These are phyloP conservation scores for Syncephalis plumigaleata DNA, from an alignment of 371 early-diverging fungal genomes.

Conservation along the genomic window DNA sequence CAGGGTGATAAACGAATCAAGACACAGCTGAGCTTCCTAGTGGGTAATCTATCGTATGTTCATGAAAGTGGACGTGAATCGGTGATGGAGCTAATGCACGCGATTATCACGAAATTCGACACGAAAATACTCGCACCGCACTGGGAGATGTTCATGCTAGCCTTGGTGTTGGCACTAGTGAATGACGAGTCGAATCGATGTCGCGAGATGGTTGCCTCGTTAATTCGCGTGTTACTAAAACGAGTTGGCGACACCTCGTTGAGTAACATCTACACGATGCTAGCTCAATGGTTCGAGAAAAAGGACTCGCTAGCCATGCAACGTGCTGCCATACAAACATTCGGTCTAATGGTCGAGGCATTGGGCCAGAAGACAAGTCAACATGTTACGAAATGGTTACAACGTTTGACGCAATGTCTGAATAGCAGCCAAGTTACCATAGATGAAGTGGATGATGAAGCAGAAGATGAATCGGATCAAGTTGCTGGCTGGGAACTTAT, in stretches of 20 bases:
- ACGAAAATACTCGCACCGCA: constrained; percentile 53
- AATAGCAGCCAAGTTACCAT: constrained; percentile 23
- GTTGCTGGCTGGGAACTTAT: constrained; percentile 59
- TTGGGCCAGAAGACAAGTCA: constrained; percentile 34
- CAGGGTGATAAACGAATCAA: constrained; percentile 61
- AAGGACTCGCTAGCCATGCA: constrained; percentile 33
- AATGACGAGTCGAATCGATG: constrained; percentile 86
- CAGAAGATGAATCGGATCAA: not conserved
- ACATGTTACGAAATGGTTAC: constrained; percentile 28
- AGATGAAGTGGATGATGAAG: constrained; percentile 21
- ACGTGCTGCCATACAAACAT: constrained; percentile 65
- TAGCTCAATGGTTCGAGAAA: constrained; percentile 57
- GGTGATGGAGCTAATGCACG: constrained; percentile 65
- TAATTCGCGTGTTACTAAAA: constrained; percentile 44
- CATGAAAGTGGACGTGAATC: constrained; percentile 82
- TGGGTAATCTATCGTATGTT: constrained; percentile 75
- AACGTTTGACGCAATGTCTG: constrained; percentile 24
- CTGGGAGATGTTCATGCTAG: constrained; percentile 66
- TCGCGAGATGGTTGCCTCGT: constrained; percentile 63
- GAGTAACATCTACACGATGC: constrained; percentile 29
- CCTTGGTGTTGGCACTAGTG: constrained; percentile 61
- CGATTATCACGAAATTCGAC: constrained; percentile 57
- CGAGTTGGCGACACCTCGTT: constrained; percentile 33
- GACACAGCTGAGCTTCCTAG: constrained; percentile 66
- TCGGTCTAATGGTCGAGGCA: constrained; percentile 63